phyloP scores from a whole-genome alignment of 352 stramenopile genomes.

The Globisporangium paddicum region DNA sequence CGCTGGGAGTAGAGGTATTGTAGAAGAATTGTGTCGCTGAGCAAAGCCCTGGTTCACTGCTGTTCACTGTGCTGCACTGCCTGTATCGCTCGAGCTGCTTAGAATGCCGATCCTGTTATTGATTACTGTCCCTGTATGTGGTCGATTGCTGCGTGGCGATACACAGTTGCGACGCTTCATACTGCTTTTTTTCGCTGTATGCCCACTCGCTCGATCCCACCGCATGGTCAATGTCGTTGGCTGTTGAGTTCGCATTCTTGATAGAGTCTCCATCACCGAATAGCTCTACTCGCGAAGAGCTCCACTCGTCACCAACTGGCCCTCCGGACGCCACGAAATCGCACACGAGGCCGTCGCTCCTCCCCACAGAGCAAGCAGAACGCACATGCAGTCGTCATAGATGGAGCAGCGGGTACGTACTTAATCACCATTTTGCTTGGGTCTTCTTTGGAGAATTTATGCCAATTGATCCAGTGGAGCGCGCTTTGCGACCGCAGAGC shows the following conservation, averaged over 20 bases:
- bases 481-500: conserved; percentile 18
- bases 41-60: background rate
- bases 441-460: conserved; percentile 89
- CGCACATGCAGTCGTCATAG: background rate
- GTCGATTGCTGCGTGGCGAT: background rate
- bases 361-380: background rate
- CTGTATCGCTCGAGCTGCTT: background rate
- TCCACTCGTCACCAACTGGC: background rate
- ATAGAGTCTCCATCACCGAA: background rate
- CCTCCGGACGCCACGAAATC: background rate
- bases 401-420: conserved; percentile 41
- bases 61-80: background rate
- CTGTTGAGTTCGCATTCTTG: background rate
- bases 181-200: background rate
- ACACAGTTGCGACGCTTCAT: background rate
- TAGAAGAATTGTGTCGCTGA: no score
- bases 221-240: background rate
- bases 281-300: background rate
- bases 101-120: background rate
- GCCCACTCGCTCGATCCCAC: background rate
- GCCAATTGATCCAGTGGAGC: conserved; percentile 62
- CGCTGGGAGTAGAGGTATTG: no score
- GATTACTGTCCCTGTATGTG: background rate
- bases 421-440: conserved; percentile 90
- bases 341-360: no score